phyloP scores from a whole-genome alignment of 306 rosid genomes.

The Abrus pulchellus region DNA sequence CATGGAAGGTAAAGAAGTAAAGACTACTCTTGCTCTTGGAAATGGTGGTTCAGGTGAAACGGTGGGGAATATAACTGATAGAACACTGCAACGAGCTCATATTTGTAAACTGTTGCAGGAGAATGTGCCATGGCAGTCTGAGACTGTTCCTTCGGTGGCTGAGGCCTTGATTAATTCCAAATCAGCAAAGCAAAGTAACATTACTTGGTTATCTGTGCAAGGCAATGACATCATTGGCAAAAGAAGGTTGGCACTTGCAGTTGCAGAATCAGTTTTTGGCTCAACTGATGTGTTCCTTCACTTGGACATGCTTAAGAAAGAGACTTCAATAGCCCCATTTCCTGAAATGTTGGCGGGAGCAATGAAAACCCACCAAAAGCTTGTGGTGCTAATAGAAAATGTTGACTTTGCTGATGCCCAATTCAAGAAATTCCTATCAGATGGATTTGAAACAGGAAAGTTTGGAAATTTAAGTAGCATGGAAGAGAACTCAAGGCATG shows the following conservation, averaged over 20 bases:
- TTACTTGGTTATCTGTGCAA: conserved; percentile 67
- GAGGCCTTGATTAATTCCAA: conserved; percentile 64
- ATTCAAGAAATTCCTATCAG: conserved; percentile 68
- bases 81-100: conserved; percentile 59
- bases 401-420: conserved; percentile 70
- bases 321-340: conserved; percentile 41
- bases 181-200: conserved; percentile 54
- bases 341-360: conserved; percentile 57
- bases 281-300: conserved; percentile 65
- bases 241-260: conserved; percentile 69
- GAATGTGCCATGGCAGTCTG: conserved; percentile 90
- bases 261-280: conserved; percentile 81
- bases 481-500: conserved; percentile 49
- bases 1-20: conserved; percentile 70
- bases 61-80: conserved; percentile 57
- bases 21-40: conserved; percentile 83
- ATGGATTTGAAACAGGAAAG: conserved; percentile 65
- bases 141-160: conserved; percentile 73
- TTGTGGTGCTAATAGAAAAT: conserved; percentile 72
- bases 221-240: conserved; percentile 82
- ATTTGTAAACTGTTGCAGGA: conserved; percentile 74
- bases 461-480: conserved; percentile 56
- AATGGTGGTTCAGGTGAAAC: conserved; percentile 60
- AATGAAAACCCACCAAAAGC: conserved; percentile 62
- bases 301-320: conserved; percentile 63